Evolutionary conservation across 495 filamentous ascomycete genomes (phyloP).

Genomic region (Terfezia claveryi): DNA sequence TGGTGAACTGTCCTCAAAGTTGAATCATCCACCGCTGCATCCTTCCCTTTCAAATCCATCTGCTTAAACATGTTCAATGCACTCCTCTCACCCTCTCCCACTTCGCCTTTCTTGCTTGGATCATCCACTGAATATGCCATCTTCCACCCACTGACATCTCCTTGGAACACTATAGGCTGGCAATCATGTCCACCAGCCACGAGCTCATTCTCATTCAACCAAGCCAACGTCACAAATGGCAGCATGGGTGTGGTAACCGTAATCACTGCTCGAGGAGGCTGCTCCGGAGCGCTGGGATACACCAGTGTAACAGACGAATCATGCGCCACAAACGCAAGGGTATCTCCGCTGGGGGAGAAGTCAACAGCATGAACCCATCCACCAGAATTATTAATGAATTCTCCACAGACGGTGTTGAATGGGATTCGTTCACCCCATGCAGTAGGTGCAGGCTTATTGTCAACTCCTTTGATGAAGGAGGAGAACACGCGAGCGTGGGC

Average conservation of each 20-base stretch:
- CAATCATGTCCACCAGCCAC: conserved; percentile 94
- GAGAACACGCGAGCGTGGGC: conserved; percentile 95
- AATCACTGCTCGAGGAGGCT: conserved; percentile 69
- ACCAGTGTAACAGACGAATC: conserved; percentile 92
- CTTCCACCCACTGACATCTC: conserved; percentile 67
- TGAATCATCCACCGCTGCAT: conserved; percentile 45
- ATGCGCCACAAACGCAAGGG: conserved; percentile 75
- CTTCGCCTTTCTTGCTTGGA: conserved; percentile 34
- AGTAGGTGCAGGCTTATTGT: conserved; percentile 64
- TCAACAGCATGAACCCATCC: conserved; percentile 85
- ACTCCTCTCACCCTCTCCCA: conserved; percentile 32
- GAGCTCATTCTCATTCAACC: conserved; percentile 82
- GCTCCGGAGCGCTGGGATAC: conserved; percentile 56
- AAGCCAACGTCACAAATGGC: conserved; percentile 77
- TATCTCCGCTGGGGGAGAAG: conserved; percentile 81
- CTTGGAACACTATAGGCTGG: conserved; percentile 74
- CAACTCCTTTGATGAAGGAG: conserved; percentile 84
- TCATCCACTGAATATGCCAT: conserved; percentile 65
- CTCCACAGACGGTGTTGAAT: conserved; percentile 94
- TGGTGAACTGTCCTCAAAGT: conserved; percentile 91
- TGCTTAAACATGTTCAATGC: conserved; percentile 98
- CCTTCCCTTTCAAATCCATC: conserved; percentile 91
- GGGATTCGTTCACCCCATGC: conserved; percentile 89
- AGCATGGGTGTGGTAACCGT: conserved; percentile 74
- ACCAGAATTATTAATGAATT: conserved; percentile 82